Evolutionary conservation across 2,329 filamentous ascomycete genomes (phyloP), one percentile per base, ranked within the genome.

Genomic region (Alternaria novae-zelandiae): DNA sequence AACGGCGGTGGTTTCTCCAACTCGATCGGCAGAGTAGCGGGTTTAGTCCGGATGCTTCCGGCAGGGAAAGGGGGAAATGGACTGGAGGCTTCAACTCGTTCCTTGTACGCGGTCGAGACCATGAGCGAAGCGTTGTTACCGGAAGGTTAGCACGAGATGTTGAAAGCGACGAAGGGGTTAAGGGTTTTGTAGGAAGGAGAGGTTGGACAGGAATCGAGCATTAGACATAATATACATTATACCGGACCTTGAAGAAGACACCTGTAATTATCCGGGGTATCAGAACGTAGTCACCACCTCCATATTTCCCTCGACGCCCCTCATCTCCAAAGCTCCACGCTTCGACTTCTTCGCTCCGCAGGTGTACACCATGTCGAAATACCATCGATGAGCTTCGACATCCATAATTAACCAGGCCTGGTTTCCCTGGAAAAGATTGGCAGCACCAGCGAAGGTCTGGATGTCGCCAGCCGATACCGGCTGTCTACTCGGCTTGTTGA

Each of bases 1-100:
- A 92, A 74, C 84, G 90, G 6, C 82, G 83, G 45, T 92, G 89
- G 90, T 91, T 87, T 63, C 70, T 91, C 17, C 86, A 86, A 11
- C 80, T 92, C 1, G 90, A 92, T 70, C 82, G 87, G 12, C 74
- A 72, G 25, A 85, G 83, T 5, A 88, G 86, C 54, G 89, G 89
- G 5, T 90, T 92, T 59, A 75, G 77, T 15, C 79, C 78, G 70
- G 74, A 73, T 12, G 4, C 32, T 4, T 43, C 21, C 4, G 53
- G 32, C 11, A 9, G 9, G 3, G 15, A 12, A 21, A 10, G 47
- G 20, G 47, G 26, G 7, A 51, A 2, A 15, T 32, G 47, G 47
- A 51, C 6, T 3, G 47, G 17, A 51, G 26, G 47, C 4, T 51
- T 51, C 26, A 51, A 32, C 6, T 3, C 26, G 6, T 51, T 51